Evolutionary conservation across 495 filamentous ascomycete genomes (phyloP).

Genomic region (Xylaria telfairii): DNA sequence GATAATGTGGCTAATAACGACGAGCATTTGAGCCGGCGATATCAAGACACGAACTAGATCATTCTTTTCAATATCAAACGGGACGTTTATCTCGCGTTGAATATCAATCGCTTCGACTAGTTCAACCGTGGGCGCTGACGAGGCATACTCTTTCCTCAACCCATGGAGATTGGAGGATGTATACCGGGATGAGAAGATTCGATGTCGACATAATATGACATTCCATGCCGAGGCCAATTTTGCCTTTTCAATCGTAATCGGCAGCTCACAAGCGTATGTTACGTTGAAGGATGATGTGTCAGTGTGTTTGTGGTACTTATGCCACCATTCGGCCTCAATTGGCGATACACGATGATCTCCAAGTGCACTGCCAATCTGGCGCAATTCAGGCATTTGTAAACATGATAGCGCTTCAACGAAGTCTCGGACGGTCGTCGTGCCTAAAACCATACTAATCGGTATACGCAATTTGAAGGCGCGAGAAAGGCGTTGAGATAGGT

Average conservation of each 20-base stretch:
- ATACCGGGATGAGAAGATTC: background rate
- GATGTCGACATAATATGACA: background rate
- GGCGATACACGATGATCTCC: slow-evolving; percentile 5
- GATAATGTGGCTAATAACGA: slow-evolving; percentile 41
- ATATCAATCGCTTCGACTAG: slow-evolving; percentile 17
- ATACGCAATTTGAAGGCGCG: background rate
- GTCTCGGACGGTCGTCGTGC: background rate
- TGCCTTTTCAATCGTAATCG: background rate
- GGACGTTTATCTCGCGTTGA: slow-evolving; percentile 24
- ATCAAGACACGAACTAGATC: slow-evolving; percentile 32
- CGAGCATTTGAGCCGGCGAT: slow-evolving; percentile 24
- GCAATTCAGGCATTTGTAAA: background rate
- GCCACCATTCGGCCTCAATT: slow-evolving; percentile 18
- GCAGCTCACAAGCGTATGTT: background rate
- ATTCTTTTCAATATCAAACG: slow-evolving; percentile 28
- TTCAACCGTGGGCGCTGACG: background rate
- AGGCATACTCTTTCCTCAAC: background rate
- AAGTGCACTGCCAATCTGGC: background rate
- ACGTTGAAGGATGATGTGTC: slow-evolving; percentile 20
- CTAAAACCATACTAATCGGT: slow-evolving; percentile 4
- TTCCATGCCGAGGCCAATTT: background rate
- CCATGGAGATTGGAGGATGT: background rate
- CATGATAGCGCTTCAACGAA: background rate
- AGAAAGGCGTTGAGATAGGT: background rate
- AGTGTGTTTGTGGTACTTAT: slow-evolving; percentile 2